A percentile compares a stretch with the other conserved stretches of the same genome.
These are phyloP conservation scores for Nymphaea colorata DNA, from an alignment of 164 flowering plant species.

Conservation along the genomic window DNA sequence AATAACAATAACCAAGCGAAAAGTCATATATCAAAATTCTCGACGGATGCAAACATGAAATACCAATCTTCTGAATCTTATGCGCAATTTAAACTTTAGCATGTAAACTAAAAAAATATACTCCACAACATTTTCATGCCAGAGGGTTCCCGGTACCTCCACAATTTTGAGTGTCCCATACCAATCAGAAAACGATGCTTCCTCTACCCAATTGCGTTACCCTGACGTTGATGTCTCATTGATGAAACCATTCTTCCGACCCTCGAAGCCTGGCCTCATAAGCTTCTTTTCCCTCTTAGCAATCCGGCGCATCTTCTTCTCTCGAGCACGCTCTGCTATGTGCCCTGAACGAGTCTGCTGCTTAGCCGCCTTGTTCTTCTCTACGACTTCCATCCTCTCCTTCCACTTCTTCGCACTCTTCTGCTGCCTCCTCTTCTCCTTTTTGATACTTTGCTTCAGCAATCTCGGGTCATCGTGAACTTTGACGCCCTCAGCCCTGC, in stretches of 20 bases:
- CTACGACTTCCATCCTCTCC: slow-evolving; percentile 45
- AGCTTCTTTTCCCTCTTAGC: slow-evolving; percentile 91
- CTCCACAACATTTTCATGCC: no score
- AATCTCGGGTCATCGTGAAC: slow-evolving; percentile 73
- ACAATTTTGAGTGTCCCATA: no score
- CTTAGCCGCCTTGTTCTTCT: slow-evolving; percentile 44
- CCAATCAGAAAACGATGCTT: no score
- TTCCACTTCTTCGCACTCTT: slow-evolving; percentile 78
- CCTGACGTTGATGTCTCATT: slow-evolving; percentile 18
- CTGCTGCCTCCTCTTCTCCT: slow-evolving; percentile 67
- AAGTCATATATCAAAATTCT: no score
- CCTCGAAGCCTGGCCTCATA: slow-evolving; percentile 91
- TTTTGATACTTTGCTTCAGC: slow-evolving; percentile 48
- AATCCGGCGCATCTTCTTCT: slow-evolving; percentile 63
- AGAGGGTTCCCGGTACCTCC: no score
- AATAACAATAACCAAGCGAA: no score
- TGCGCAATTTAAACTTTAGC: no score
- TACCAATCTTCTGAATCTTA: no score
- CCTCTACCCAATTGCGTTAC: no score
- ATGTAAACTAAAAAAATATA: no score
- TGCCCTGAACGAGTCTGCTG: slow-evolving; percentile 58
- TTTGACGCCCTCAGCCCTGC: slow-evolving; percentile 70
- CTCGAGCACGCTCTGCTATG: slow-evolving; percentile 40
- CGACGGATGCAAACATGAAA: no score
- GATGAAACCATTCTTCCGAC: slow-evolving; percentile 65